A percentile compares a stretch with the other conserved stretches of the same genome.
Conservation (phyloP, 306 rosid genomes). For the Begonia loranthoides region DNA sequence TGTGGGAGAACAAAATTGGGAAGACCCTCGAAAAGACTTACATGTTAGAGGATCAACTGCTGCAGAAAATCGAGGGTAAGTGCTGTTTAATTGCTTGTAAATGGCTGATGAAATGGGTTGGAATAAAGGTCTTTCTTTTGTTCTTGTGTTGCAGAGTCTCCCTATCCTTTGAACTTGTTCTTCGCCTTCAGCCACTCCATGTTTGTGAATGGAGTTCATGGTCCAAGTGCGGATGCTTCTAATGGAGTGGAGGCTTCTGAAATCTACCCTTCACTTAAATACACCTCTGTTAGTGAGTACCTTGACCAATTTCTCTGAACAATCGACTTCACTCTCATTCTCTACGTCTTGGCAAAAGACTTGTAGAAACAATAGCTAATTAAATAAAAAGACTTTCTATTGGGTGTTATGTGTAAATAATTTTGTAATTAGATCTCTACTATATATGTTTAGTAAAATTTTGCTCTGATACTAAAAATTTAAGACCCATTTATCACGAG, state of each 20-base stretch:
- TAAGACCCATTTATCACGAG: too few relatives aligned
- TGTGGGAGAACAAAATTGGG: constrained; percentile 30
- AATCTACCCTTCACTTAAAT: background rate
- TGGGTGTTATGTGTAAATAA: too few relatives aligned
- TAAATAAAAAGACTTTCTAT: too few relatives aligned
- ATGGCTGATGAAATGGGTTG: too few relatives aligned
- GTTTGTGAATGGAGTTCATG: background rate
- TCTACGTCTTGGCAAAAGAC: too few relatives aligned
- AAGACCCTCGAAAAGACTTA: constrained; percentile 28
- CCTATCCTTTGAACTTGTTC: background rate
- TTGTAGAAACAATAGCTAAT: too few relatives aligned
- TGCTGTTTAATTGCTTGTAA: too few relatives aligned
- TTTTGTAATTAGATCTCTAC: too few relatives aligned
- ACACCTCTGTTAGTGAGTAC: background rate
- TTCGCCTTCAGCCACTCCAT: background rate
- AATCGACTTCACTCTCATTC: too few relatives aligned
- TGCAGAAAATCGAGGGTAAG: background rate
- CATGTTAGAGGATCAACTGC: background rate
- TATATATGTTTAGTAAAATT: too few relatives aligned
- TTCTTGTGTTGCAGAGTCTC: background rate
- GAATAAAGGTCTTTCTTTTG: too few relatives aligned
- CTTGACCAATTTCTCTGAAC: background rate
- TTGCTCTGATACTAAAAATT: too few relatives aligned
- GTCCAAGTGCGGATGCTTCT: background rate
- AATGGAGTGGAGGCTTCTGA: background rate